These are phyloP conservation scores for Punica granatum DNA, from an alignment of 345 rosid species.

Conservation along the genomic window DNA sequence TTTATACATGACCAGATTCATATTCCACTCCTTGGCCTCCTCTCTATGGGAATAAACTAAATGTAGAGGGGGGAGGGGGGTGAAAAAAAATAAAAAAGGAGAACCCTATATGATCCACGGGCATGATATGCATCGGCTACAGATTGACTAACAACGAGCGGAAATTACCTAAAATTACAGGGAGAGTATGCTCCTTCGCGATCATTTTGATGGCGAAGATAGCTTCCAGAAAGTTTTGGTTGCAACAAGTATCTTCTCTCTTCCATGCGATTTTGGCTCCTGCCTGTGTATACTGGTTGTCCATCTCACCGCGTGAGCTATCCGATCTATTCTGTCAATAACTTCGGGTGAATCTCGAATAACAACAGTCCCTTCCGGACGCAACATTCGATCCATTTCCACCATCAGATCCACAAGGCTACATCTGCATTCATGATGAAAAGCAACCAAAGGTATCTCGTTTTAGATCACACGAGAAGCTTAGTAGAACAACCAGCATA, in stretches of 20 bases:
- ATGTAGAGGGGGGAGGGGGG: too few species aligned
- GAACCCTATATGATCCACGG: not conserved
- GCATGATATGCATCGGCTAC: not conserved
- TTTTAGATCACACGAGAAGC: not conserved
- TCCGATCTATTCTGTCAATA: constrained; percentile 57
- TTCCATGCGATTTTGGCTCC: constrained; percentile 76
- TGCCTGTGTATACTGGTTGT: constrained; percentile 45
- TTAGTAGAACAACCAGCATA: too few species aligned
- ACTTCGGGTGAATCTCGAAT: constrained; percentile 86
- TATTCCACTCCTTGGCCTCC: not conserved
- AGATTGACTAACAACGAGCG: not conserved
- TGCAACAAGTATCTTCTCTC: constrained; percentile 72
- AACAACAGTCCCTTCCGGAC: constrained; percentile 76
- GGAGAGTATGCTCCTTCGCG: not conserved
- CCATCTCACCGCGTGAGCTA: constrained; percentile 81
- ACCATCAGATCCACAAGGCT: constrained; percentile 85
- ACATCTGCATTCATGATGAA: constrained; percentile 48
- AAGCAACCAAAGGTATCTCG: not conserved
- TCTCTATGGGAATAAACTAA: not conserved
- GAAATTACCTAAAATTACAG: constrained; percentile 3
- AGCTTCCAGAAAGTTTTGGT: constrained; percentile 65
- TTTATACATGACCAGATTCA: not conserved
- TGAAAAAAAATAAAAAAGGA: not conserved
- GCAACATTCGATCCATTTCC: constrained; percentile 90
- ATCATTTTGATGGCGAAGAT: constrained; percentile 2